phyloP scores from a whole-genome alignment of 345 rosid species.

The Boechera stricta region DNA sequence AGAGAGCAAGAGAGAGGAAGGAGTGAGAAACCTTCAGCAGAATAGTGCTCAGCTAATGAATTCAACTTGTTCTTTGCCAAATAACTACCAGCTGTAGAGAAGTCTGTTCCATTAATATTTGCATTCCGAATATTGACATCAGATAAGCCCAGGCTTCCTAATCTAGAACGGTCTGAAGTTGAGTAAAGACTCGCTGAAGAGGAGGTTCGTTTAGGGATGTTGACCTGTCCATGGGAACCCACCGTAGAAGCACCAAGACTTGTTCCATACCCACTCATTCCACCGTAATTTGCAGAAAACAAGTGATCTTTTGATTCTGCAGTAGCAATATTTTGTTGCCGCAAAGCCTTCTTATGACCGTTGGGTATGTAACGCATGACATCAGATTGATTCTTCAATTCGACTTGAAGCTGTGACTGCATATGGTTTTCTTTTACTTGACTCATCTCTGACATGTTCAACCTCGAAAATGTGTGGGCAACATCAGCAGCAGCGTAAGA shows the following conservation, averaged over 20 bases:
- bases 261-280: conserved; percentile 56
- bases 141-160: conserved; percentile 59
- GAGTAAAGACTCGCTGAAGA: conserved; percentile 73
- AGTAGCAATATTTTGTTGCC: conserved; percentile 55
- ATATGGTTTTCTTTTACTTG: conserved; percentile 52
- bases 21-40: conserved; percentile 60
- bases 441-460: conserved; percentile 58
- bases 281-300: conserved; percentile 53
- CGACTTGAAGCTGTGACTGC: conserved; percentile 55
- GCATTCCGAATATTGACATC: conserved; percentile 51
- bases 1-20: background rate
- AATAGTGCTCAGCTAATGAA: conserved; percentile 49
- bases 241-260: conserved; percentile 52
- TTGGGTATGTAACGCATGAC: conserved; percentile 55
- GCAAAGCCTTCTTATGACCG: conserved; percentile 57
- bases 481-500: conserved; percentile 63
- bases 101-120: conserved; percentile 52
- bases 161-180: conserved; percentile 53
- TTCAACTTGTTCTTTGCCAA: conserved; percentile 55
- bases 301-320: conserved; percentile 55
- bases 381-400: conserved; percentile 52
- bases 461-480: conserved; percentile 61
- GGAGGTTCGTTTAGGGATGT: conserved; percentile 66
- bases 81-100: conserved; percentile 52
- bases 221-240: conserved; percentile 55